These are phyloP conservation scores for Lentinula lateritia DNA, from an alignment of 768 basidiomycete species.

Conservation along the genomic window DNA sequence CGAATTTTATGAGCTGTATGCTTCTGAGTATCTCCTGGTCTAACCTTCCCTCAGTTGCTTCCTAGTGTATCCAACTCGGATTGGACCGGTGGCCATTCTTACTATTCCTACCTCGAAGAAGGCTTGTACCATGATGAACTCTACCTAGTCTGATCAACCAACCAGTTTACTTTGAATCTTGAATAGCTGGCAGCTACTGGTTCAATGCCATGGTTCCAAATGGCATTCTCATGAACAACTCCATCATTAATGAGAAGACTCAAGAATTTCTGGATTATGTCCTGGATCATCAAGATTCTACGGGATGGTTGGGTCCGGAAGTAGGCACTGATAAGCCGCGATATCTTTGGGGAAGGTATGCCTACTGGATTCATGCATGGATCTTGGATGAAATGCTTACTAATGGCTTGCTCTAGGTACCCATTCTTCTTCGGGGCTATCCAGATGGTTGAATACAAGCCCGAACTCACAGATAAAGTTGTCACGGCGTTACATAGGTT, in stretches of 20 bases:
- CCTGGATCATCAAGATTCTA: conserved; percentile 43
- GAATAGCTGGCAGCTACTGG: conserved; percentile 51
- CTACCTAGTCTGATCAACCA: neutral
- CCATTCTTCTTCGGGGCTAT: conserved; percentile 54
- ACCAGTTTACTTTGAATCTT: neutral
- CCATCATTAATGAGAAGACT: conserved; percentile 41
- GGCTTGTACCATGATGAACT: conserved; percentile 12
- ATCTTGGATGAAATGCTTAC: neutral
- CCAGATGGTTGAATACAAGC: conserved; percentile 46
- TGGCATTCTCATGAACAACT: conserved; percentile 39
- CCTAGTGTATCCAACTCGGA: conserved; percentile 24
- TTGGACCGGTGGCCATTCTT: conserved; percentile 27
- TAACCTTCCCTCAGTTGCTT: neutral
- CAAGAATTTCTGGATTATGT: conserved; percentile 46
- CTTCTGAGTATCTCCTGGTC: neutral
- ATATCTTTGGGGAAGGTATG: conserved; percentile 47
- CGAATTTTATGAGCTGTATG: conserved; percentile 30
- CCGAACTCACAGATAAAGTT: conserved; percentile 35
- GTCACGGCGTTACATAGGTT: conserved; percentile 49
- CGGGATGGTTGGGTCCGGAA: conserved; percentile 54
- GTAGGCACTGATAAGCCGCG: conserved; percentile 47
- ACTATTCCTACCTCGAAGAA: conserved; percentile 30
- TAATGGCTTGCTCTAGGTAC: conserved; percentile 26
- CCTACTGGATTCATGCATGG: too few relatives aligned
- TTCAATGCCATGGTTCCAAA: conserved; percentile 56